These are phyloP conservation scores for Rhododendron simsii DNA, from an alignment of 148 eudicot species.

Conservation along the genomic window DNA sequence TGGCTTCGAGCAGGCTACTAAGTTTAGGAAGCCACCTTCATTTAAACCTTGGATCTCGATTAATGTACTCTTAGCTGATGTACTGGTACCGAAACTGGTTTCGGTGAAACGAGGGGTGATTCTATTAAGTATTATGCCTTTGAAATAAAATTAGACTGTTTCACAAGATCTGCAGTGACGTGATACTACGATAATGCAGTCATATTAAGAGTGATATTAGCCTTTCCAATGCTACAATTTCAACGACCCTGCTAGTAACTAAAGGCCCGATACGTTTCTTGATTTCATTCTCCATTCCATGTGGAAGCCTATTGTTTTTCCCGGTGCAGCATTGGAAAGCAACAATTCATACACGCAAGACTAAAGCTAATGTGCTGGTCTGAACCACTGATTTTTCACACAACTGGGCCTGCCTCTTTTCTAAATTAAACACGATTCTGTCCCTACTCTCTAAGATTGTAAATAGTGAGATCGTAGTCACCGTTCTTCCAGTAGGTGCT, in stretches of 20 bases:
- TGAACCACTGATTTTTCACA: background rate
- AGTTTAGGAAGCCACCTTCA: slow-evolving; percentile 12
- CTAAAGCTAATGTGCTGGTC: background rate
- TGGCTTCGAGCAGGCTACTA: slow-evolving; percentile 12
- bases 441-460: background rate
- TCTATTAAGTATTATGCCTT: background rate
- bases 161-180: background rate
- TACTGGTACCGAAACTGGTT: background rate
- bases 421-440: background rate
- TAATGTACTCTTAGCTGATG: background rate
- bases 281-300: too few relatives aligned
- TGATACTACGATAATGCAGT: background rate
- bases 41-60: background rate
- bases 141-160: background rate
- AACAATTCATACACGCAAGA: background rate
- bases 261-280: background rate
- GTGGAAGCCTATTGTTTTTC: background rate
- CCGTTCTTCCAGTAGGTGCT: background rate
- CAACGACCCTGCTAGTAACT: background rate
- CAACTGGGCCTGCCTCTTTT: background rate
- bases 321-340: background rate
- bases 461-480: background rate
- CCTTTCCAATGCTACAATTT: background rate
- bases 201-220: background rate
- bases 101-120: background rate